A percentile compares a stretch with the other conserved stretches of the same genome.
Conservation (phyloP, 2,329 filamentous ascomycete genomes). For the Aspergillus novoparasiticus region DNA sequence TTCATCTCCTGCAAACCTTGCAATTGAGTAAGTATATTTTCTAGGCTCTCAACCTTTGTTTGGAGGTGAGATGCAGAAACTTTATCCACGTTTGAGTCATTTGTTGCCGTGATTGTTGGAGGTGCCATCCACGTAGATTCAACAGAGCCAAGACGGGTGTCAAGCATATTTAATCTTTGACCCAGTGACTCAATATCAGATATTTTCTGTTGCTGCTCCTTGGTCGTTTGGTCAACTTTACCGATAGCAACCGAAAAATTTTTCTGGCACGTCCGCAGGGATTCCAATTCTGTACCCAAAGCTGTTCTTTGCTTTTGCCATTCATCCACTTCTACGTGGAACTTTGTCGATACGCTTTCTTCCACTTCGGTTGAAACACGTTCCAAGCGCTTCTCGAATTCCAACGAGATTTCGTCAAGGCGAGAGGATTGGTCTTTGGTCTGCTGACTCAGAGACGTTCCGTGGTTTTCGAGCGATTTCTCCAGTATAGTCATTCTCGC, state of each 20-base stretch:
- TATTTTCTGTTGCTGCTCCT: constrained; percentile 7
- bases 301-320: constrained; percentile 1
- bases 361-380: not conserved
- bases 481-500: constrained; percentile 1
- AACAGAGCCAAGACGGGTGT: not conserved
- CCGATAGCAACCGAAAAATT: constrained; percentile 1
- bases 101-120: not conserved
- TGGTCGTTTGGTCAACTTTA: constrained; percentile 1
- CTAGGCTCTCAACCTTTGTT: constrained; percentile 8
- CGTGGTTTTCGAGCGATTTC: not conserved
- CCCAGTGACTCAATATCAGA: not conserved
- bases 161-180: not conserved
- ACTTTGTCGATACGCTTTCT: not conserved
- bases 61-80: not conserved
- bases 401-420: not conserved
- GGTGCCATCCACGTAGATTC: not conserved
- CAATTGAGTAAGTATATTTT: constrained; percentile 12
- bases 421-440: not conserved
- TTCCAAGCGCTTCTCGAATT: constrained; percentile 2
- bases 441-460: not conserved
- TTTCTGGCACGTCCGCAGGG: constrained; percentile 9
- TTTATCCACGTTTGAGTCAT: not conserved
- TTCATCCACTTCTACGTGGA: constrained; percentile 1
- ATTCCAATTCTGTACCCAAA: constrained; percentile 5
- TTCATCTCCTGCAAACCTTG: constrained; percentile 21